Base-by-base conservation (phyloP, 2,329 filamentous ascomycete genomes). In the Calonectria pseudoreteaudii region DNA sequence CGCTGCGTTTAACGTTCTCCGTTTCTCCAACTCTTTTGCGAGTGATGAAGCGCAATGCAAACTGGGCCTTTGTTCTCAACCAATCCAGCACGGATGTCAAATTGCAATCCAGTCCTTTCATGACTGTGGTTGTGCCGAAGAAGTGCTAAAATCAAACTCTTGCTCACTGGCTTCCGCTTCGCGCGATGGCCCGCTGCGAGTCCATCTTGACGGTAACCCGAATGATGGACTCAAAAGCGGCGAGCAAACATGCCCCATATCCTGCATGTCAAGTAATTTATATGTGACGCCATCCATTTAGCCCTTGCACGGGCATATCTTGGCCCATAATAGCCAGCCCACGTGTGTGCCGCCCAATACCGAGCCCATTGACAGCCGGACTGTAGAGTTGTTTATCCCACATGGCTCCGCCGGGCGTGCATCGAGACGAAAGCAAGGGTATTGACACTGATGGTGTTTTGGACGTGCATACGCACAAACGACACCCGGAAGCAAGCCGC, bases 51-150 rank as follows among this genome's bases (percentile, higher is more conserved):
- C 36, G 56, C 20, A 31, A n/a, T 38, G 20, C 49, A 47, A 41
- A 20, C 34, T 23, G 49, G 34, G 31, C 28, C 28, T 62, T 34
- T 28, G 50, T 70, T 34, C 34, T 31, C 36, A 31, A 66, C 53
- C 53, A 50, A 60, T 52, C 78, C 87, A 96, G 96, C 96, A 98
- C 94, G 94, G 94, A 98, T 98, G 95, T 98, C 95, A 98, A 98
- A 98, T 98, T 98, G 92, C 96, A 97, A 96, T 94, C 89, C 91
- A 91, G 93, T 92, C 93, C 85, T 85, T 84, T 85, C 86, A 93
- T 98, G 94, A 93, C 94, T 95, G 92, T 89, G 91, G 92, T 96
- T 97, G 96, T 95, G 96, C 95, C 95, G 94, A 96, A 98, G 95
- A 98, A 95, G 95, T 98, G 95, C 95, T 97, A 91, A 97, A 89